Percentiles rank a stretch among this genome's conserved stretches.
phyloP scores from a whole-genome alignment of 169 alveolate species.

The Cryptosporidium bovis region DNA sequence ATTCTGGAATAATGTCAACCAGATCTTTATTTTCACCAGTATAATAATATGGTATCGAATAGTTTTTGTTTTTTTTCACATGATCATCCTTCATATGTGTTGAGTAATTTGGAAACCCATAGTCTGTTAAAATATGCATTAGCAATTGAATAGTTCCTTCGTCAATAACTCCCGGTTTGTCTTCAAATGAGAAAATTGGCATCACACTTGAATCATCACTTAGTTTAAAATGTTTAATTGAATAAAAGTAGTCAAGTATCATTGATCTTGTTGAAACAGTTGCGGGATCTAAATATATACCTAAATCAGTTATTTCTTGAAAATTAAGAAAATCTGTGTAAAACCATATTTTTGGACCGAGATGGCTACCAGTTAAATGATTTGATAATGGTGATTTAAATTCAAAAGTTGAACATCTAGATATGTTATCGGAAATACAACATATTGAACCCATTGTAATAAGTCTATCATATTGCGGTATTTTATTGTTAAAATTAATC shows the following conservation, averaged over 20 bases:
- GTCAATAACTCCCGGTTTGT: slow-evolving; percentile 42
- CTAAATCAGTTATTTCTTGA: slow-evolving; percentile 77
- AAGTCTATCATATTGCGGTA: slow-evolving; percentile 78
- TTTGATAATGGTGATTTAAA: slow-evolving; percentile 78
- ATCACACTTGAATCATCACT: not conserved
- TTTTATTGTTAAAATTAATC: not conserved
- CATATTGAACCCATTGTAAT: slow-evolving; percentile 77
- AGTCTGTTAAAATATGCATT: slow-evolving; percentile 36
- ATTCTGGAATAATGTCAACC: slow-evolving; percentile 76
- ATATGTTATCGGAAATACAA: slow-evolving; percentile 80
- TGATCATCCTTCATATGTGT: slow-evolving; percentile 1
- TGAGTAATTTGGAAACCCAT: slow-evolving; percentile 23
- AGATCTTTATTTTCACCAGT: slow-evolving; percentile 57
- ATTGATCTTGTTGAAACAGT: slow-evolving; percentile 78
- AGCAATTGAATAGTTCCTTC: slow-evolving; percentile 56
- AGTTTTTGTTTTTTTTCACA: not conserved
- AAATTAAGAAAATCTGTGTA: slow-evolving; percentile 78
- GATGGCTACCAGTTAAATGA: slow-evolving; percentile 79
- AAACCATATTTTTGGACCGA: slow-evolving; percentile 80
- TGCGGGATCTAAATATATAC: slow-evolving; percentile 79
- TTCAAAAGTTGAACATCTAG: slow-evolving; percentile 77
- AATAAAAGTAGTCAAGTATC: slow-evolving; percentile 80
- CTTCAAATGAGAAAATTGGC: slow-evolving; percentile 48
- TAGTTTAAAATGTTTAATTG: slow-evolving; percentile 49
- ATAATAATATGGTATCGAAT: slow-evolving; percentile 29